phyloP scores from a whole-genome alignment of 2,329 filamentous ascomycete species.

The Fusarium irregulare region DNA sequence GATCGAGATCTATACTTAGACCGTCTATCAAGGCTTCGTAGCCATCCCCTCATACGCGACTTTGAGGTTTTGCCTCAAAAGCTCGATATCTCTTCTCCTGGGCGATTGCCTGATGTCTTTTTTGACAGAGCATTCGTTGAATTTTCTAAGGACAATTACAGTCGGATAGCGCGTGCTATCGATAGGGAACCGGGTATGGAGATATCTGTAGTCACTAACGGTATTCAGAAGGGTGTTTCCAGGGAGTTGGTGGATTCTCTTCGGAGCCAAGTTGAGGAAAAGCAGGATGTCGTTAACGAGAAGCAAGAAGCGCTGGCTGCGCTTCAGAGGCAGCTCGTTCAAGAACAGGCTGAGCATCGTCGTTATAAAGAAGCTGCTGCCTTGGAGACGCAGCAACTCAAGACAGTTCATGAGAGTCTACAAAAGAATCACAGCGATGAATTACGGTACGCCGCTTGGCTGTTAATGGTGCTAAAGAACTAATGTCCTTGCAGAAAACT shows the following conservation, averaged over 20 bases:
- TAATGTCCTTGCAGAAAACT: conserved; percentile 45
- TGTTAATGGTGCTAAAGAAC: background rate
- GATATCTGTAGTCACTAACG: conserved; percentile 81
- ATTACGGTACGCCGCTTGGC: conserved; percentile 58
- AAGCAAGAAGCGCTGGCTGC: conserved; percentile 59
- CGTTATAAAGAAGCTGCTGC: conserved; percentile 68
- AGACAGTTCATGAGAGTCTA: conserved; percentile 75
- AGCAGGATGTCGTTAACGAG: conserved; percentile 65
- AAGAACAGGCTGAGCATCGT: conserved; percentile 79
- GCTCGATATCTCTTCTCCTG: conserved; percentile 59
- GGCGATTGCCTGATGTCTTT: conserved; percentile 79
- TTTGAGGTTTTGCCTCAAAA: conserved; percentile 88
- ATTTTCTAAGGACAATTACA: conserved; percentile 96
- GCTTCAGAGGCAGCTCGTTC: conserved; percentile 68
- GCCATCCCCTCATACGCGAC: conserved; percentile 83
- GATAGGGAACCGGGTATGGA: conserved; percentile 92
- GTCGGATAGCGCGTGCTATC: conserved; percentile 82
- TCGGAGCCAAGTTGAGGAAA: conserved; percentile 80
- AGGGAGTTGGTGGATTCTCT: conserved; percentile 90
- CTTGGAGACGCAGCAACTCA: conserved; percentile 58
- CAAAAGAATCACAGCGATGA: conserved; percentile 78
- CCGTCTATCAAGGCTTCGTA: conserved; percentile 79
- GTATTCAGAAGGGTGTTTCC: conserved; percentile 90
- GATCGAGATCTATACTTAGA: conserved; percentile 90
- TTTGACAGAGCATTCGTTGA: conserved; percentile 90